Conservation (phyloP, 345 rosid species). For the Gossypium raimondii region DNA sequence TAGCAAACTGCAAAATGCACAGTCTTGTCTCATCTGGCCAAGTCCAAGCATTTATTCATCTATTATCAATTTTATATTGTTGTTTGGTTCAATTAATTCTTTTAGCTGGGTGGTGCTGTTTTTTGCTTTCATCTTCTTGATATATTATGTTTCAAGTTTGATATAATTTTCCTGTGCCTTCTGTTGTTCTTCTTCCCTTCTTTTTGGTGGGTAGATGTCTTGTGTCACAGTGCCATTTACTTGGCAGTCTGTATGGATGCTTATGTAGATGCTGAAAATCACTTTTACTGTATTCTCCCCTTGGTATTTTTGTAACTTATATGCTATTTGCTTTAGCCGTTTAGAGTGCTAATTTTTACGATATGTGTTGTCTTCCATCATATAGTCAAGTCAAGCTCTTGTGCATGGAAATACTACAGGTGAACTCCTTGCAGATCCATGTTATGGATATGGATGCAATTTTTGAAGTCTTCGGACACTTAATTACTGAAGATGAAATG, state of each 20-base stretch:
- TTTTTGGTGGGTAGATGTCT: not conserved
- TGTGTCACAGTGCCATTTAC: not conserved
- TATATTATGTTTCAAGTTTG: not conserved
- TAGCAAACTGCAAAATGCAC: not conserved
- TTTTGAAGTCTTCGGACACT: slow-evolving; percentile 42
- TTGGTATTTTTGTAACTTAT: not conserved
- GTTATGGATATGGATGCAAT: slow-evolving; percentile 39
- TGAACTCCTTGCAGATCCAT: slow-evolving; percentile 59
- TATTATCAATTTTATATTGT: not conserved
- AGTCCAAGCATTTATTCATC: not conserved
- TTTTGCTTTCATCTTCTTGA: not conserved
- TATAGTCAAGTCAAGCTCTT: slow-evolving; percentile 76
- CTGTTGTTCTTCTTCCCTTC: not conserved
- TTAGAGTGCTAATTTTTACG: slow-evolving; percentile 29
- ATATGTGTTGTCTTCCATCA: slow-evolving; percentile 60
- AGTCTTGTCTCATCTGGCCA: not conserved
- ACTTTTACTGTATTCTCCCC: not conserved
- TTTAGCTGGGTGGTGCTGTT: not conserved
- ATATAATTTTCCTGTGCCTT: not conserved
- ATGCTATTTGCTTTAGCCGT: slow-evolving; percentile 20
- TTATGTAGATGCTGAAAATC: not conserved
- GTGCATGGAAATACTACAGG: slow-evolving; percentile 65
- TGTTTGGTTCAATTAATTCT: not conserved
- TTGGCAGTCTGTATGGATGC: not conserved
- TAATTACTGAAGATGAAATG: slow-evolving; percentile 43